Evolutionary conservation across 345 rosid species (phyloP).

Genomic region (Syzygium aromaticum): DNA sequence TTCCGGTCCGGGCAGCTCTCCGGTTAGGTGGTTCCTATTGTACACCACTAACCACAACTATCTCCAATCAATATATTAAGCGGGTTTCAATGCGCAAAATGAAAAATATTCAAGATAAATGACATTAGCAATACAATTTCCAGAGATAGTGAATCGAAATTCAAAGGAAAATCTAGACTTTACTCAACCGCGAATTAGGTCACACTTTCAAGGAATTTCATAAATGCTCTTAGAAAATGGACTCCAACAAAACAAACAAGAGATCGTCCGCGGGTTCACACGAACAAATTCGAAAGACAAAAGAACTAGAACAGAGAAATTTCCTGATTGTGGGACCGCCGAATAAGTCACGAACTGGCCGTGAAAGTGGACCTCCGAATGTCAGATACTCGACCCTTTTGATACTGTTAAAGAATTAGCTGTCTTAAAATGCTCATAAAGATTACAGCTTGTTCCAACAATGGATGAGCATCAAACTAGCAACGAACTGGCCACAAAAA

Average conservation of each 20-base stretch:
- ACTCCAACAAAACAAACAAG: neutral
- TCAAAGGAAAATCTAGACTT: neutral
- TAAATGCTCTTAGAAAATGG: neutral
- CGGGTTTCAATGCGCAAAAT: neutral
- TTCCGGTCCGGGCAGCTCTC: no score
- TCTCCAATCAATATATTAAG: no score
- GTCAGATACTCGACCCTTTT: neutral
- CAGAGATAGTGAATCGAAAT: neutral
- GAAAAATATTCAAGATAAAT: neutral
- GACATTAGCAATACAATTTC: neutral
- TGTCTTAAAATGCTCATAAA: neutral
- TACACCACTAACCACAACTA: no score
- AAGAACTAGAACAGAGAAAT: no score
- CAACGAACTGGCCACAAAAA: no score
- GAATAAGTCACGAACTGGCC: neutral
- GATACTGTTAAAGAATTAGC: neutral
- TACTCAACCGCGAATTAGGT: neutral
- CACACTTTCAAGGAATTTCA: neutral
- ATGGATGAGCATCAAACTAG: no score
- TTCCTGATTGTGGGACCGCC: rapidly evolving
- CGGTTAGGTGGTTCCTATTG: no score
- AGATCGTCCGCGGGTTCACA: neutral
- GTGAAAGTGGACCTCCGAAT: neutral
- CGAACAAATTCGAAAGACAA: neutral
- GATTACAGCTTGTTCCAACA: neutral